Conservation (phyloP, 1,284 basidiomycete species). For the Anthracocystis panici-leucophaei region DNA sequence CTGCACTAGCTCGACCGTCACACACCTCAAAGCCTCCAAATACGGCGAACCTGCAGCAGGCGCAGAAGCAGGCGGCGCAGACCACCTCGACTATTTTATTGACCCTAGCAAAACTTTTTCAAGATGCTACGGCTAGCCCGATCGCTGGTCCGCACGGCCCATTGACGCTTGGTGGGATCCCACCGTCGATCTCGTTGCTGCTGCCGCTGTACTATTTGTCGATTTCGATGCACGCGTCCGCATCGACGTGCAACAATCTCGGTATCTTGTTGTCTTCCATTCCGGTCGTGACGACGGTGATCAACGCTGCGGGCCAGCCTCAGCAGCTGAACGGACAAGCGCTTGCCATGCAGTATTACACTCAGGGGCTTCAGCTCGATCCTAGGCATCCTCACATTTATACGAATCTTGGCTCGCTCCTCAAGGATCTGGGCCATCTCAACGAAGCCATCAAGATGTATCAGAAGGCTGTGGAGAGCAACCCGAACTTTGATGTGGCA, state of each 20-base stretch:
- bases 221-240: slow-evolving; percentile 73
- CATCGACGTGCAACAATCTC: slow-evolving; percentile 76
- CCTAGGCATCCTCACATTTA: slow-evolving; percentile 75
- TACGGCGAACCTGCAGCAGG: slow-evolving; percentile 47
- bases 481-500: slow-evolving; percentile 76
- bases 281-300: slow-evolving; percentile 64
- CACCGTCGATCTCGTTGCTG: slow-evolving; percentile 72
- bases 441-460: slow-evolving; percentile 75
- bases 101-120: slow-evolving; percentile 75
- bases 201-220: slow-evolving; percentile 76
- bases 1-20: slow-evolving; percentile 37
- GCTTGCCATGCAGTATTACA: slow-evolving; percentile 75
- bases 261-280: slow-evolving; percentile 75
- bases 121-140: slow-evolving; percentile 70
- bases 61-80: slow-evolving; percentile 68
- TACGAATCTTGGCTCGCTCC: slow-evolving; percentile 76
- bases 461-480: slow-evolving; percentile 73
- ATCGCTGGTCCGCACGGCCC: slow-evolving; percentile 49
- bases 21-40: slow-evolving; percentile 12
- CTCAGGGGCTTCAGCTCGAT: slow-evolving; percentile 74
- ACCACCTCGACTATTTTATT: slow-evolving; percentile 75
- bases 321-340: slow-evolving; percentile 65
- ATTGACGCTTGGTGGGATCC: slow-evolving; percentile 69
- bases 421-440: slow-evolving; percentile 75
- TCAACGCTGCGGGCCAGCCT: slow-evolving; percentile 66